Base-by-base conservation (phyloP, 192 early-diverging fungal species). In the Coemansia sp. region DNA sequence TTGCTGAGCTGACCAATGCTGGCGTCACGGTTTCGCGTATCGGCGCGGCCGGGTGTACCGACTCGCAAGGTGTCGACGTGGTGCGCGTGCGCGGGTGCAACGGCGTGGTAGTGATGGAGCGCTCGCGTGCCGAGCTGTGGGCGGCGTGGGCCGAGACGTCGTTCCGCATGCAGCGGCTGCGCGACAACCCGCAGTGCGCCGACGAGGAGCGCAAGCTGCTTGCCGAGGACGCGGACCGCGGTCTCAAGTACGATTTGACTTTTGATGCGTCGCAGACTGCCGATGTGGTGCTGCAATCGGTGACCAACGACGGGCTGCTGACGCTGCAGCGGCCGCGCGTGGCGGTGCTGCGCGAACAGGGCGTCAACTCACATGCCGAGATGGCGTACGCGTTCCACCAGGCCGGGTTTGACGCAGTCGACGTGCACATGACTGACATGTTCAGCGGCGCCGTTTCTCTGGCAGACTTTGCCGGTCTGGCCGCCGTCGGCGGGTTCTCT, bases 381-480 rank as follows among this genome's bases (percentile, higher is more conserved):
- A 91, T 98, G 90, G 96, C 97, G 0, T 95, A 87, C 67, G 92
- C 96, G 5, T 97, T 99, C 87, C 84, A 95, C 79, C 77, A 86
- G 51, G 93, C 97, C n/a, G 97, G 97, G 2, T 99, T 99, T 79
- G 86, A 86, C 2, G 89, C 92, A 11, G 91, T 97, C 4, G 98
- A 99, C 83, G 94, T 99, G 14, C 98, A 99, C 83, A 99, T 99
- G 97, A 94, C 95, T 4, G 97, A 99, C 74, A 83, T 99, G 32
- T 73, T 98, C 28, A 68, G 76, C 12, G 86, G 88, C 22, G 78
- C 86, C 65, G 86, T 87, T 2, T 68, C 86, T 0, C 81, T 99
- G 28, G 76, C 67, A 58, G 80, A 82, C 48, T 98, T 98, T 78
- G 83, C 85, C 56, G 98, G 98, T 5, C 83, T 99, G 51, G 98